These are phyloP conservation scores for Suillus hirtellus DNA, from an alignment of 768 basidiomycete genomes.

Conservation along the genomic window DNA sequence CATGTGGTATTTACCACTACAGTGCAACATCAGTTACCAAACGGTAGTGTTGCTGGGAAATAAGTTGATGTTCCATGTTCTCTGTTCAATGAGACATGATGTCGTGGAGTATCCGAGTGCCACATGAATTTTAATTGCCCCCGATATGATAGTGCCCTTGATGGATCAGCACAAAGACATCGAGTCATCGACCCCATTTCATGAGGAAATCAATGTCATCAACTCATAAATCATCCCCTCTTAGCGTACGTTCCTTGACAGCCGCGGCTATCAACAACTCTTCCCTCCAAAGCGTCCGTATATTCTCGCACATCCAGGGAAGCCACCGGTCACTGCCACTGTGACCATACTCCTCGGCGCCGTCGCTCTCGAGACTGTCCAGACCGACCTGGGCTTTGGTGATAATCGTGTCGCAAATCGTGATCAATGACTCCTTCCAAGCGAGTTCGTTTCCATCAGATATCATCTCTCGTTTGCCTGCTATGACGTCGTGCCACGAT, in stretches of 20 bases:
- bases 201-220: too few species aligned
- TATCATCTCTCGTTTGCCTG: conserved; percentile 44
- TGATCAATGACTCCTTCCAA: conserved; percentile 44
- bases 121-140: not conserved
- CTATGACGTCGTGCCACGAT: conserved; percentile 56
- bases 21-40: not conserved
- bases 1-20: not conserved
- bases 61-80: too few species aligned
- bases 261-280: conserved; percentile 51
- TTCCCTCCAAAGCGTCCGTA: conserved; percentile 62
- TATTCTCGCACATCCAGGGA: conserved; percentile 36
- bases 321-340: conserved; percentile 25
- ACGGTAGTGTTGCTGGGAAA: too few species aligned
- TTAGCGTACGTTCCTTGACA: conserved; percentile 46
- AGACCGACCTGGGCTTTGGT: conserved; percentile 30
- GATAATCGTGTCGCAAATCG: conserved; percentile 41
- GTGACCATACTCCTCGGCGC: not conserved
- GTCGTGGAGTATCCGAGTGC: not conserved
- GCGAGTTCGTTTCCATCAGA: conserved; percentile 49
- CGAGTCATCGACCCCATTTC: not conserved
- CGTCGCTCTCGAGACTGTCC: conserved; percentile 5
- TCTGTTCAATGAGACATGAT: not conserved
- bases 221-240: conserved; percentile 49
- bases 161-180: not conserved
- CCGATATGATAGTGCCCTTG: not conserved